Base-by-base conservation (phyloP, 495 filamentous ascomycete genomes). In the Bathelium albidoporum region DNA sequence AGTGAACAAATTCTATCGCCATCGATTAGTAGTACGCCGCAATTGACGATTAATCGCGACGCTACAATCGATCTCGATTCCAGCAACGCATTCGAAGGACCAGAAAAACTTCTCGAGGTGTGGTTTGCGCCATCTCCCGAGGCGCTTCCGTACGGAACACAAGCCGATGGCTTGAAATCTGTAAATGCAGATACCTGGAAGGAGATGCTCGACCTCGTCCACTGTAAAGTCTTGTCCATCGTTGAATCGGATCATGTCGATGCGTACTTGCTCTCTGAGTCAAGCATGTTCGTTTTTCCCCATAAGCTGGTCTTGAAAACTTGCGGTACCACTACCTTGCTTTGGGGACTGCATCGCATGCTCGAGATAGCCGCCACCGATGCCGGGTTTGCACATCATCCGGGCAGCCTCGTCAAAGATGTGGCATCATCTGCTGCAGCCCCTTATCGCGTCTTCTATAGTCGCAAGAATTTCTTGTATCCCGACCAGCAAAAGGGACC, bases 301-400 rank as follows among this genome's bases (percentile, higher is more conserved):
- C 94, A 99, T 83, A 99, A 99, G 79, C 79, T 99, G 58, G 95
- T 99, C 67, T 81, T 99, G 53, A 99, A 99, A 85, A 99, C 95
- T 12, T 99, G 95, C 71, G 95, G 95, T 60, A 99, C 95, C 7
- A 99, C 95, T 2, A 99, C 95, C 0, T 78, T 99, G 65, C 82
- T 99, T 16, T 86, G 86, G 22, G 95, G 95, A 16, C 80, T 99
- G 59, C 89, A 87, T 32, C 88, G 89, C 63, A 88, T 99, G 68
- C 81, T 99, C 60, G 88, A 91, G 70, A 95, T 97, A 71, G 95
- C 95, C 34, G 86, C 91, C 32, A 78, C 87, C 52, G 83, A 90
- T 69, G 95, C 89, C 58, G 91, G 93, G 11, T 97, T 97, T 71
- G 88, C 91, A 16, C 79, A 83, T 64, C 76, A 76, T n/a, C 75